A percentile compares a stretch with the other conserved stretches of the same genome.
These are phyloP conservation scores for Pulveroboletus ravenelii DNA, from an alignment of 768 basidiomycete species.

Conservation along the genomic window DNA sequence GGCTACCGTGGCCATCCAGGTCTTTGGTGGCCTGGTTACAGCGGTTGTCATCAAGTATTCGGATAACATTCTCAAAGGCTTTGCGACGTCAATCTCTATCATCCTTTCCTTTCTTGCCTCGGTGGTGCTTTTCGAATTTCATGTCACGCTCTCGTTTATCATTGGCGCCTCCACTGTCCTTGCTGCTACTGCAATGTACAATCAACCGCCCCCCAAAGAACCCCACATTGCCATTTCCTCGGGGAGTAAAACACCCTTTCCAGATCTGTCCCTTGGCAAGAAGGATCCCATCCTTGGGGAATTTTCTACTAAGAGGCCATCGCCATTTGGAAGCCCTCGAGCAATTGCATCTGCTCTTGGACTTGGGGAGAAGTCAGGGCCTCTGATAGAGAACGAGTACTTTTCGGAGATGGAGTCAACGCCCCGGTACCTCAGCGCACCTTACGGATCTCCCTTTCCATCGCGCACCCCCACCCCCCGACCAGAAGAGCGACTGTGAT, in stretches of 20 bases:
- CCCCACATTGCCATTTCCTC: conserved; percentile 30
- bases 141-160: conserved; percentile 81
- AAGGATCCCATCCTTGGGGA: conserved; percentile 60
- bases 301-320: conserved; percentile 43
- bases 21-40: conserved; percentile 89
- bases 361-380: conserved; percentile 29
- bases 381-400: conserved; percentile 26
- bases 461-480: conserved; percentile 45
- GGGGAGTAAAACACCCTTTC: conserved; percentile 34
- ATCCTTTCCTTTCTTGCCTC: conserved; percentile 92
- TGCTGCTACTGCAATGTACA: conserved; percentile 92
- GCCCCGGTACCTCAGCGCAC: conserved; percentile 43
- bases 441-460: conserved; percentile 47
- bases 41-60: conserved; percentile 97
- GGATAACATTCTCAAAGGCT: conserved; percentile 95
- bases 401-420: conserved; percentile 41
- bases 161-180: conserved; percentile 85
- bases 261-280: conserved; percentile 43
- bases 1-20: conserved; percentile 87
- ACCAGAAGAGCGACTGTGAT: conserved; percentile 31
- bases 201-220: conserved; percentile 54
- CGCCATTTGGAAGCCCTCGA: conserved; percentile 47
- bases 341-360: conserved; percentile 49
- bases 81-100: conserved; percentile 92
- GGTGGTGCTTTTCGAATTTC: conserved; percentile 86